Evolutionary conservation across 495 filamentous ascomycete genomes (phyloP), one percentile per base, ranked within the genome.

Genomic region (Cercophora newfieldiana): DNA sequence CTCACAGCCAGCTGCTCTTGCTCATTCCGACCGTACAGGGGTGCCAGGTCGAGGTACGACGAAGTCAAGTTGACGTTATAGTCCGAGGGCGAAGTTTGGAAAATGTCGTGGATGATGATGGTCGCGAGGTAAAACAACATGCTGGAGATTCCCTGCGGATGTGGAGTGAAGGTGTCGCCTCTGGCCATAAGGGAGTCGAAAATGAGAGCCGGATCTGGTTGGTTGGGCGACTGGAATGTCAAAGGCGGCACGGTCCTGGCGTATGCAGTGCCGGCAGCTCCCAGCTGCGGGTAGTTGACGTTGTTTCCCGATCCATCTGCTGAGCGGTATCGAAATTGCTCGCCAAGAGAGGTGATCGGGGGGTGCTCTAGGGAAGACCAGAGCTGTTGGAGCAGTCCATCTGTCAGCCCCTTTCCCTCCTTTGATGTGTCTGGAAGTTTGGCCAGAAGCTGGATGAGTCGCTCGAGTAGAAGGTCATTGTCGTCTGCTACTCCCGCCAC

Each of bases 51-150:
- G 30, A 93, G 79, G 65, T 95, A 95, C 0, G 89, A 91, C 6
- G 90, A 93, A 0, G 89, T 91, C 26, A 73, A 69, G 8, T 71
- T 71, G 58, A 70, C 70, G 33, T 69, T 76, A 64, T 70, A 67
- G 30, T 78, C 75, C 24, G 67, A 69, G 24, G 71, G 69, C 24
- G 44, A 70, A 8, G 79, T 81, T n/a, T 74, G 70, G 61, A 81
- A 82, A 54, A 78, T 71, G 81, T 88, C 88, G 68, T 95, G 91
- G 71, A 92, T 94, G 66, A 95, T 92, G 59, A 94, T 89, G 16
- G 87, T 87, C 4, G 90, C 91, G 57, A 92, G 81, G 68, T 94
- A 92, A 77, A 92, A 96, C n/a, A 96, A 79, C 74, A 94, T 85
- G 73, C 90, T 91, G 0, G 90, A 93, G 49, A 94, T 86, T 60